Evolutionary conservation across 345 rosid species (phyloP), one percentile per base, ranked within the genome.

Genomic region (Moricandia arvensis): DNA sequence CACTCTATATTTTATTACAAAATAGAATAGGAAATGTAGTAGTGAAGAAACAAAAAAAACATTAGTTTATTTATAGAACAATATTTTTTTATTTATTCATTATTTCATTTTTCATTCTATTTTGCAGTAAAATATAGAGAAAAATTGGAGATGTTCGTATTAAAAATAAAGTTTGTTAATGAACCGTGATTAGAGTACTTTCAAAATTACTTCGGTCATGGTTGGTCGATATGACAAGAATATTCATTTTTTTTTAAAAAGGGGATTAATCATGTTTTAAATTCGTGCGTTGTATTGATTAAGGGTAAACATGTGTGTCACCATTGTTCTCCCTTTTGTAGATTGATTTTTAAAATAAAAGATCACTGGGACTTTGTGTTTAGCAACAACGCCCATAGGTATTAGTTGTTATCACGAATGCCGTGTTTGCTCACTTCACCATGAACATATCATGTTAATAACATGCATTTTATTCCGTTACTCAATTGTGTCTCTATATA

Each of bases 391-490:
- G 29, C 8, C 17, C 47, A 47, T 47, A 69, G 64, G 70, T 76
- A 54, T 10, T 49, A 38, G 80, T 62, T 75, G 79, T 76, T 29
- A 38, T 69, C 64, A 53, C 59, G 11, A 69, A 69, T 69, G 74
- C 27, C 79, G 74, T 69, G 74, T 76, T 37, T 53, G 38, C 8
- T 63, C 26, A 62, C 69, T 62, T 76, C 49, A 61, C 15, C 65
- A 76, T 63, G 64, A 69, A 62, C 70, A 49, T 69, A 37, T 29
- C 70, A 69, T 76, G 75, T 55, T 76, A 68, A 27, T 29, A 68
- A 75, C 79, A 75, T 59, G 51, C 61, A 59, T 21, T 67, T 67
- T 43, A 59, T n/a, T 6, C 51, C 66, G 26, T 15, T 31, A 18
- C n/a, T 30, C 13, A 26, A 59, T n/a, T 27, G 37, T 27, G 4